Conservation (phyloP, 495 filamentous ascomycete genomes). For the Penicillium subrubescens region DNA sequence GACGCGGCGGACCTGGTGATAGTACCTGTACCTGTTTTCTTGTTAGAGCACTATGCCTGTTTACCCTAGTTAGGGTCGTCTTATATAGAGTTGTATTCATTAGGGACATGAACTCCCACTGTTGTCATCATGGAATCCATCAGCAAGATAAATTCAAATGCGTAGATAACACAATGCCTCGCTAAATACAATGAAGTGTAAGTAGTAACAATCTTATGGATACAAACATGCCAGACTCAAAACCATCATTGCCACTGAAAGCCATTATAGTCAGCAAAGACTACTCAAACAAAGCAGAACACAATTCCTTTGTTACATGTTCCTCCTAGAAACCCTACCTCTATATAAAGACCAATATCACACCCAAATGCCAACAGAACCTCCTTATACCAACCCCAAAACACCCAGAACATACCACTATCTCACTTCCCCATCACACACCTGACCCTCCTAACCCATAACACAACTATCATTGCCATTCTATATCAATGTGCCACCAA, state of each 20-base stretch:
- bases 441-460: too few relatives aligned
- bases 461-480: too few relatives aligned
- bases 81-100: neutral
- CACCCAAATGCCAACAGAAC: too few relatives aligned
- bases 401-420: too few relatives aligned
- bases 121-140: neutral
- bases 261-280: neutral
- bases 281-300: neutral
- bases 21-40: neutral
- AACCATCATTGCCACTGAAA: neutral
- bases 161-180: too few relatives aligned
- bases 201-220: too few relatives aligned
- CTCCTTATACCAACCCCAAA: too few relatives aligned
- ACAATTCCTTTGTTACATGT: conserved; percentile 1
- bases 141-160: neutral
- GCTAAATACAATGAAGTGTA: too few relatives aligned
- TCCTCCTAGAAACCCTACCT: too few relatives aligned
- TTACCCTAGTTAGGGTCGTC: neutral
- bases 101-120: neutral
- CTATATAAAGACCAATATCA: too few relatives aligned
- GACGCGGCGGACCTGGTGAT: conserved; percentile 42
- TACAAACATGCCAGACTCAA: too few relatives aligned
- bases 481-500: conserved; percentile 1
- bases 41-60: neutral
- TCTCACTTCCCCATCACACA: too few relatives aligned